Conservation (phyloP, 2,329 filamentous ascomycete genomes). For the Apiospora saccharicola region DNA sequence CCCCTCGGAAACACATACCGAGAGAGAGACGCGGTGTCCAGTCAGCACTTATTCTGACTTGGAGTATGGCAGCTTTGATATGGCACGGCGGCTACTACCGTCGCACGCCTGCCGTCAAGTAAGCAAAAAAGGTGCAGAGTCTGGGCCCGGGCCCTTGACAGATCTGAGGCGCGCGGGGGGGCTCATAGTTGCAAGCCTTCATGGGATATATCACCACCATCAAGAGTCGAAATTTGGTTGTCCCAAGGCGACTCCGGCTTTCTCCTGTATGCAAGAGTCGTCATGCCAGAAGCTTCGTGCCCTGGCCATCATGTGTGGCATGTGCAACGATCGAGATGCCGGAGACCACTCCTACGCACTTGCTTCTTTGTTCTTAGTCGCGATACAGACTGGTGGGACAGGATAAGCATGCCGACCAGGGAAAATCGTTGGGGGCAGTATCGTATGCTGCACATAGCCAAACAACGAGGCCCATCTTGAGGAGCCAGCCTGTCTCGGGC, state of each 20-base stretch:
- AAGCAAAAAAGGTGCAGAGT: not conserved
- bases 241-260: not conserved
- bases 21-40: not conserved
- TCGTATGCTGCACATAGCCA: slow-evolving; percentile 1
- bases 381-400: not conserved
- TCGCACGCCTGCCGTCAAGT: not conserved
- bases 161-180: not conserved
- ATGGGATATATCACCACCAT: not conserved
- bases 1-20: not conserved
- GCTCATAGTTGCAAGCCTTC: not conserved
- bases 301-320: slow-evolving; percentile 5
- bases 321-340: slow-evolving; percentile 8
- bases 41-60: not conserved
- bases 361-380: not conserved
- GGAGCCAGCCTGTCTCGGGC: slow-evolving; percentile 12
- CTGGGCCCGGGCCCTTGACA: not conserved
- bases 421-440: not conserved
- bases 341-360: not conserved
- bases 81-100: not conserved
- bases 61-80: not conserved
- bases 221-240: not conserved
- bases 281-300: not conserved
- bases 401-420: not conserved
- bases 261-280: not conserved
- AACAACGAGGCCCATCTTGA: not conserved